Evolutionary conservation across 306 rosid species (phyloP).

Genomic region (Glycyrrhiza uralensis): DNA sequence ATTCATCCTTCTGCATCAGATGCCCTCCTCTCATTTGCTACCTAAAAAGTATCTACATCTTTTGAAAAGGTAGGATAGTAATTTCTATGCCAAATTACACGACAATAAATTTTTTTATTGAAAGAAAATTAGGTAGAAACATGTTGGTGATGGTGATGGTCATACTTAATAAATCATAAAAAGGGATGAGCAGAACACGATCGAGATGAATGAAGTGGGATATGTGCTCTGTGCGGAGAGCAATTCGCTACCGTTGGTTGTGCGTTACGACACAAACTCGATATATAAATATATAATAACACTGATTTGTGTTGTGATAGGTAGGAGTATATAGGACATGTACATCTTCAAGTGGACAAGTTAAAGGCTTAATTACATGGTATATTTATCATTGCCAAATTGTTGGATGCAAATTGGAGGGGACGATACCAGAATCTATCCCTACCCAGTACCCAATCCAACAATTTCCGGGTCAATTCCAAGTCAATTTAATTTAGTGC

Average conservation of each 20-base stretch:
- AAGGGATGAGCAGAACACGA: background rate
- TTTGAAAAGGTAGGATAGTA: too few relatives aligned
- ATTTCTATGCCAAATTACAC: background rate
- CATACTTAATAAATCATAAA: background rate
- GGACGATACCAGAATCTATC: too few relatives aligned
- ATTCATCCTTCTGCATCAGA: too few relatives aligned
- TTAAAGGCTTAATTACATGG: background rate
- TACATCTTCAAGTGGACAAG: conserved; percentile 5
- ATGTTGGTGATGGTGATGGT: background rate
- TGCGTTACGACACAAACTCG: background rate
- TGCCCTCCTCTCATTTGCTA: too few relatives aligned
- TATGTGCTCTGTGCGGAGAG: conserved; percentile 11
- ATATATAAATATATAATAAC: background rate
- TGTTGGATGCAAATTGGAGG: background rate
- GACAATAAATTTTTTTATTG: background rate
- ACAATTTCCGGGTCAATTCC: background rate
- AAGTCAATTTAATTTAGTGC: background rate
- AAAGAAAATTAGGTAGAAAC: background rate
- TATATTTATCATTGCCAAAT: background rate
- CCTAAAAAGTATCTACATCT: too few relatives aligned
- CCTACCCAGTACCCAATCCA: background rate
- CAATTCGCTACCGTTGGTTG: background rate
- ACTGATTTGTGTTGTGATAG: background rate
- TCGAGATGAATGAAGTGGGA: background rate
- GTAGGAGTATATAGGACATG: background rate